Evolutionary conservation across 495 filamentous ascomycete genomes (phyloP).

Genomic region (Penicillium verhagenii): DNA sequence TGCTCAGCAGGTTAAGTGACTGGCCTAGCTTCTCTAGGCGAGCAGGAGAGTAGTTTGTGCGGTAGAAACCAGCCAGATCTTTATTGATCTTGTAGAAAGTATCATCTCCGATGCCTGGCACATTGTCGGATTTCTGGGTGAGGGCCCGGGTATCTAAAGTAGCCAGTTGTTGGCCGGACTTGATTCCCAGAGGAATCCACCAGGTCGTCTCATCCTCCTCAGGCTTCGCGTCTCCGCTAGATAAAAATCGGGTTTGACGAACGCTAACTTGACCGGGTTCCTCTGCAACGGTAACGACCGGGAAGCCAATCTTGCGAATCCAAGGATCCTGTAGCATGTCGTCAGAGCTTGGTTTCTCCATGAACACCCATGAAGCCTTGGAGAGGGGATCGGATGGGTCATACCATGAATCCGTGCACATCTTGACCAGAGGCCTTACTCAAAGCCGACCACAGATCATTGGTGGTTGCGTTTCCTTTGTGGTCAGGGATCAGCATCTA

Average conservation of each 20-base stretch:
- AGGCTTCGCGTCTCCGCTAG: slow-evolving; percentile 84
- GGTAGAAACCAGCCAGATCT: slow-evolving; percentile 85
- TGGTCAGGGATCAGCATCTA: not conserved
- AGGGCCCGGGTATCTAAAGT: slow-evolving; percentile 53
- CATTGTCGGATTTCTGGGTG: slow-evolving; percentile 69
- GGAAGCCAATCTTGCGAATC: slow-evolving; percentile 94
- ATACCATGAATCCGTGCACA: slow-evolving; percentile 79
- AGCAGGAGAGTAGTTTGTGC: slow-evolving; percentile 82
- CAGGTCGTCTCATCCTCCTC: slow-evolving; percentile 90
- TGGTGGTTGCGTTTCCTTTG: slow-evolving; percentile 83
- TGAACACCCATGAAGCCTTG: not conserved
- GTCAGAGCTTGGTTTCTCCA: slow-evolving; percentile 7
- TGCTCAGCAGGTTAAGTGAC: slow-evolving; percentile 67
- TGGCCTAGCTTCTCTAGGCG: slow-evolving; percentile 77
- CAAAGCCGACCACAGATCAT: slow-evolving; percentile 89
- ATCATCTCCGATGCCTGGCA: slow-evolving; percentile 69
- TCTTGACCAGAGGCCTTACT: slow-evolving; percentile 86
- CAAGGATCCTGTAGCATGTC: slow-evolving; percentile 62
- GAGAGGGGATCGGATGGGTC: slow-evolving; percentile 3
- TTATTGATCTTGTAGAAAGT: slow-evolving; percentile 89
- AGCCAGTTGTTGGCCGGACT: slow-evolving; percentile 46
- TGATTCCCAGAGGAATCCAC: slow-evolving; percentile 90
- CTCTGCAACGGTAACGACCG: slow-evolving; percentile 81
- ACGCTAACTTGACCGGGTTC: slow-evolving; percentile 76
- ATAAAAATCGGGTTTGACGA: slow-evolving; percentile 83